Percentiles rank a stretch among this genome's conserved stretches.
Evolutionary conservation across 768 basidiomycete species (phyloP).

Genomic region (Mycena galericulata): DNA sequence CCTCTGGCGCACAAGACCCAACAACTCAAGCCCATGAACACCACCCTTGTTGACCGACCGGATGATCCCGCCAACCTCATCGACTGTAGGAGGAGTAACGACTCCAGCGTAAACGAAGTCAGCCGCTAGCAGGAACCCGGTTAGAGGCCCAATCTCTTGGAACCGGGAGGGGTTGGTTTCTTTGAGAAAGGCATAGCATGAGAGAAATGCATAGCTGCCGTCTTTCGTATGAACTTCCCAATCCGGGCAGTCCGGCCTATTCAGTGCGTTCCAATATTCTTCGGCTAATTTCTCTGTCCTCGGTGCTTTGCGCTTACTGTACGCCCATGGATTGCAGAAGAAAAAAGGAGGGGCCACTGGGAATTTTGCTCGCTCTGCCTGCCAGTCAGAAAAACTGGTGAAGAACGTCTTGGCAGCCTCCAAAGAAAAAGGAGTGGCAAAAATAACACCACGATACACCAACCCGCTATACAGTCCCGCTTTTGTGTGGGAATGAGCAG

Average conservation of each 20-base stretch:
- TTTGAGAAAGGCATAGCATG: conserved; percentile 6
- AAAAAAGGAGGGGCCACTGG: neutral
- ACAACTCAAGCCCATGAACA: neutral
- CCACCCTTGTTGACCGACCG: neutral
- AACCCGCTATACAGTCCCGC: conserved; percentile 10
- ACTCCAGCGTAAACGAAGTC: conserved; percentile 8
- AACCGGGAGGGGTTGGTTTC: neutral
- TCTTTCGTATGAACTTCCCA: neutral
- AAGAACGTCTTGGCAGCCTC: neutral
- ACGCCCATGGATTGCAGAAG: conserved; percentile 14
- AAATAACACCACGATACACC: neutral
- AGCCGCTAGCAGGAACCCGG: neutral
- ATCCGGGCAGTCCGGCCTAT: neutral
- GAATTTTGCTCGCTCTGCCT: neutral
- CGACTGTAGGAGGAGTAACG: neutral
- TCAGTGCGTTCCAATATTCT: conserved; percentile 2
- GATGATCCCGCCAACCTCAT: conserved; percentile 2
- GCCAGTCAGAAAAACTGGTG: neutral
- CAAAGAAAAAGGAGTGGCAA: neutral
- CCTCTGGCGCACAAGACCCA: neutral
- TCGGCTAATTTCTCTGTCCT: neutral
- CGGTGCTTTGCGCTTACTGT: conserved; percentile 6
- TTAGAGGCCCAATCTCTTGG: neutral
- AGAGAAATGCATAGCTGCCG: neutral
- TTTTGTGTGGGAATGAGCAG: neutral